A percentile compares a stretch with the other conserved stretches of the same genome.
These are phyloP conservation scores for Lecanicillium sp. DNA, from an alignment of 2,329 filamentous ascomycete genomes.

Conservation along the genomic window DNA sequence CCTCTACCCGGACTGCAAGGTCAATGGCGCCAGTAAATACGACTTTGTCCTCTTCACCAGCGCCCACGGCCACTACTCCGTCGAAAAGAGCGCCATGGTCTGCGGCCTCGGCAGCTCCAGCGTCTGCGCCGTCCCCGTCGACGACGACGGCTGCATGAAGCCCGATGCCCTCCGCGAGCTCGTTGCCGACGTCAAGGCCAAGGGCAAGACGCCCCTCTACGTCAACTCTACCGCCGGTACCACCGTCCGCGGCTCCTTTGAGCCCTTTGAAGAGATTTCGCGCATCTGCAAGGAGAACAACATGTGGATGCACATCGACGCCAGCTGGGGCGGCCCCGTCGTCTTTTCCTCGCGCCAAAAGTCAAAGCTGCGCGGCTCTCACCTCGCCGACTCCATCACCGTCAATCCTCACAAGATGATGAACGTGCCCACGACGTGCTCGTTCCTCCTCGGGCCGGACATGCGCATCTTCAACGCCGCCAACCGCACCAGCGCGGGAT, in stretches of 20 bases:
- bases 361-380: slow-evolving; percentile 57
- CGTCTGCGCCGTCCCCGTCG: slow-evolving; percentile 69
- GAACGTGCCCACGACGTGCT: slow-evolving; percentile 82
- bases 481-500: slow-evolving; percentile 81
- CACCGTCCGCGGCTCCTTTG: slow-evolving; percentile 84
- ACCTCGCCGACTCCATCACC: slow-evolving; percentile 73
- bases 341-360: slow-evolving; percentile 63
- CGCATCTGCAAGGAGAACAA: slow-evolving; percentile 61
- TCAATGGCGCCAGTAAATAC: slow-evolving; percentile 57
- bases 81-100: slow-evolving; percentile 91
- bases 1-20: slow-evolving; percentile 71
- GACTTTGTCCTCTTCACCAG: slow-evolving; percentile 82
- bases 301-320: slow-evolving; percentile 92
- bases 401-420: slow-evolving; percentile 98
- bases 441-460: slow-evolving; percentile 75
- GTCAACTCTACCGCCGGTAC: slow-evolving; percentile 94
- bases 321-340: slow-evolving; percentile 79
- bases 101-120: slow-evolving; percentile 71
- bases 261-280: slow-evolving; percentile 65
- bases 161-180: slow-evolving; percentile 54
- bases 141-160: slow-evolving; percentile 63
- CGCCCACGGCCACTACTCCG: slow-evolving; percentile 84
- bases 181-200: slow-evolving; percentile 50
- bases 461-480: slow-evolving; percentile 69
- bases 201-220: slow-evolving; percentile 79